Base-by-base conservation (phyloP, 495 filamentous ascomycete species). In the Aspergillus bridgeri region DNA sequence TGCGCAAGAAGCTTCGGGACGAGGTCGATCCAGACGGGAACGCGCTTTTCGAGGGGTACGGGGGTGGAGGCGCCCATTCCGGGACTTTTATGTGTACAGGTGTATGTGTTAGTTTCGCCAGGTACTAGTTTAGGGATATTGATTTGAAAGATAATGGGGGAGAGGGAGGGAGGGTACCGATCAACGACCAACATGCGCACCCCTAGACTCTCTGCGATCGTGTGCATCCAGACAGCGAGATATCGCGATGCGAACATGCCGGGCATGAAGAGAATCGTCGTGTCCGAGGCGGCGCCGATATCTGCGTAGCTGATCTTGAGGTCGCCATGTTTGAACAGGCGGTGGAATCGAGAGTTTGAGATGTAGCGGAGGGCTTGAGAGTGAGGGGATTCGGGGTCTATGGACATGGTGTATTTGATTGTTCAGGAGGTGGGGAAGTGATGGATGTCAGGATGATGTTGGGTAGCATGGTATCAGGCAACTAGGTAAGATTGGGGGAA, bases 1-100 rank as follows among this genome's bases (percentile, higher is more conserved):
- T 74, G 64, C 1, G 62, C 42, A 42, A 82, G 60, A 0, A 82
- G 60, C n/a, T 48, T 62, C n/a, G 74, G 74, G 1, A 81, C 60
- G 15, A 69, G 65, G 25, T 80, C 75, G 21, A 75, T 54, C 75
- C 76, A 82, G 24, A 66, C 61, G 7, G 58, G 48, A 25, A 82
- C 56, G 2, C 79, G 71, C 19, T 69, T 49, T 8, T 59, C 27
- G 2, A 78, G 61, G 2, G 71, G 65, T 6, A 77, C 75, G 9
- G 68, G 61, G 0, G 76, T 76, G n/a, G 78, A 75, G 52, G 62
- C 69, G 15, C 79, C 79, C 63, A 81, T 74, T 18, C 76, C 74
- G 0, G 72, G 60, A 11, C 63, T 66, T 29, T 29, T 29, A 29
- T 9, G n/a, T 3, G 7, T 46, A 27, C 15, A 13, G 5, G n/a